Conservation (phyloP, 345 rosid species). For the Hypericum androsaemum region DNA sequence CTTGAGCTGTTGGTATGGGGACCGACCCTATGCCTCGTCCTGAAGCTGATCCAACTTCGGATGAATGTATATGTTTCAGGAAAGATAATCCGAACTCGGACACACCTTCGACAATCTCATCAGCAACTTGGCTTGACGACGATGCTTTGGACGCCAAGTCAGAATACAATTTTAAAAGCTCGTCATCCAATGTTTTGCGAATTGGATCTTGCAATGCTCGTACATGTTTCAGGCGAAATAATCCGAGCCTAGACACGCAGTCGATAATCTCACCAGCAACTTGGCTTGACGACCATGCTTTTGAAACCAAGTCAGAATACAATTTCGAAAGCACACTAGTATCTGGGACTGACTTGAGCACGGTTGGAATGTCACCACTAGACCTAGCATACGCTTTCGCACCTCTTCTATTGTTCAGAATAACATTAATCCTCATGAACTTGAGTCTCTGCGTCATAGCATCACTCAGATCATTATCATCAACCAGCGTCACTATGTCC, state of each 20-base stretch:
- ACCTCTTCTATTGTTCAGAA: constrained; percentile 19
- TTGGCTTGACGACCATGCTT: constrained; percentile 37
- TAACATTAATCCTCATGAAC: constrained; percentile 55
- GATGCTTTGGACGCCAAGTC: constrained; percentile 53
- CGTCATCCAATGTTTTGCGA: constrained; percentile 8
- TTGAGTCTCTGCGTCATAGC: constrained; percentile 61
- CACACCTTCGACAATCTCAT: constrained; percentile 30
- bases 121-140: constrained; percentile 28
- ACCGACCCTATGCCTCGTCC: constrained; percentile 14
- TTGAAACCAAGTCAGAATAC: constrained; percentile 44
- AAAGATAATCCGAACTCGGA: constrained; percentile 32
- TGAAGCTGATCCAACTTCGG: constrained; percentile 14
- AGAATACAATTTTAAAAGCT: constrained; percentile 37
- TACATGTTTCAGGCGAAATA: constrained; percentile 13
- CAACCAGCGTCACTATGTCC: constrained; percentile 66
- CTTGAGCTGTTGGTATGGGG: constrained; percentile 17
- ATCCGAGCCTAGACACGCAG: constrained; percentile 30
- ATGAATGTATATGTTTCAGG: constrained; percentile 8
- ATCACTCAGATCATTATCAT: constrained; percentile 64
- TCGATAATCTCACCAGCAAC: constrained; percentile 31
- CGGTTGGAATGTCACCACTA: constrained; percentile 44
- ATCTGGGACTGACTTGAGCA: constrained; percentile 51
- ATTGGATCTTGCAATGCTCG: too few species aligned
- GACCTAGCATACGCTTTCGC: constrained; percentile 29
- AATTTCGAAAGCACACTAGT: constrained; percentile 47